A percentile compares a stretch with the other conserved stretches of the same genome.
These are phyloP conservation scores for Cyberlindnera bimundalis DNA, from an alignment of 805 yeast genomes.

Conservation along the genomic window DNA sequence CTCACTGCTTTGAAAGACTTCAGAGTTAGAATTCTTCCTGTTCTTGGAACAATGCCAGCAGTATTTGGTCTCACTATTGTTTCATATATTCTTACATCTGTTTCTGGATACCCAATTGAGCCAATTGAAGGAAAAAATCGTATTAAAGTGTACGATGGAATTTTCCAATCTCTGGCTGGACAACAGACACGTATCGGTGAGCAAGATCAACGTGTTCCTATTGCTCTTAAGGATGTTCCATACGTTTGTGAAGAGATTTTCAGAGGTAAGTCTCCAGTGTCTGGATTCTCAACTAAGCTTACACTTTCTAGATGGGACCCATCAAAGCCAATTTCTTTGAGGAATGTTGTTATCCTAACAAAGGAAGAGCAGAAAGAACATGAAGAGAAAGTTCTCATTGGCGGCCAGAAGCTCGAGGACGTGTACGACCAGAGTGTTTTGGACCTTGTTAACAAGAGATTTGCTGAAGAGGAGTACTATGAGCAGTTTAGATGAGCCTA, in stretches of 20 bases:
- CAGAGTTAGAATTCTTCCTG: constrained; percentile 93
- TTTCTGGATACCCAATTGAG: constrained; percentile 87
- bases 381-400: constrained; percentile 69
- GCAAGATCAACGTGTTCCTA: constrained; percentile 70
- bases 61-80: constrained; percentile 91
- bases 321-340: constrained; percentile 54
- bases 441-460: constrained; percentile 55
- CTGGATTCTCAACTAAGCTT: constrained; percentile 76
- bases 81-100: constrained; percentile 70
- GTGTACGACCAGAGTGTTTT: constrained; percentile 63
- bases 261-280: constrained; percentile 86
- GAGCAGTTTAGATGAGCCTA: constrained; percentile 50
- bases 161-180: constrained; percentile 78
- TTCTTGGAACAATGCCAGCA: constrained; percentile 95
- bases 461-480: constrained; percentile 73
- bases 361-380: constrained; percentile 82
- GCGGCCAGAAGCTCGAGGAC: constrained; percentile 57
- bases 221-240: constrained; percentile 67
- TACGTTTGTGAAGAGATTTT: constrained; percentile 89
- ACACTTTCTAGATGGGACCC: constrained; percentile 87
- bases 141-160: constrained; percentile 77
- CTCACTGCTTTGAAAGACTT: constrained; percentile 84
- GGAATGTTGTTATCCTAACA: constrained; percentile 84
- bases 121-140: constrained; percentile 90
- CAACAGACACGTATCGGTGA: constrained; percentile 80